Percentiles rank a stretch among this genome's conserved stretches.
Evolutionary conservation across 2,329 filamentous ascomycete genomes (phyloP).

Genomic region (Penicillium verrucosum): DNA sequence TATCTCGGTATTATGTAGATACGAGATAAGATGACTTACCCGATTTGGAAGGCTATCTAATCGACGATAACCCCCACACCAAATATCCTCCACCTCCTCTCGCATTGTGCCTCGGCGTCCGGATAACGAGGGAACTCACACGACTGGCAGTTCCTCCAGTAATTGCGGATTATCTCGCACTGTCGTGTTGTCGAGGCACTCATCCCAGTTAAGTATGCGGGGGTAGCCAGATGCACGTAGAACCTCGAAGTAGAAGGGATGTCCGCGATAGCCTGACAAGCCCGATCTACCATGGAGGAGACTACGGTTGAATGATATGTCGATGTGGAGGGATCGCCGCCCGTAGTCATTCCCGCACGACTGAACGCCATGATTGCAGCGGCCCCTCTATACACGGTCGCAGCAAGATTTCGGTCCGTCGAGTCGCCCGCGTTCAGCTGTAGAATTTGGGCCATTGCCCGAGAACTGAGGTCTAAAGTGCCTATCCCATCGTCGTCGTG

Average conservation of each 20-base stretch:
- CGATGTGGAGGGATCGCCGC: background rate
- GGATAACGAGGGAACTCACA: constrained; percentile 41
- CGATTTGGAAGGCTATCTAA: constrained; percentile 23
- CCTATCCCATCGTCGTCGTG: constrained; percentile 12
- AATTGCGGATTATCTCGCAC: constrained; percentile 35
- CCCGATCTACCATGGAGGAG: constrained; percentile 32
- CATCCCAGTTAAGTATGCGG: constrained; percentile 40
- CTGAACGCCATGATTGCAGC: constrained; percentile 35
- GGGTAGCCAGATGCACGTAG: constrained; percentile 42
- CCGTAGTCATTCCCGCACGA: constrained; percentile 2
- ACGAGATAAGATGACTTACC: constrained; percentile 23
- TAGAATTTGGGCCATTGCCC: constrained; percentile 19
- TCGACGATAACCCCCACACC: constrained; percentile 14
- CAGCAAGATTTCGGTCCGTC: constrained; percentile 20
- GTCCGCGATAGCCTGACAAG: constrained; percentile 35
- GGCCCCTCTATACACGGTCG: constrained; percentile 38
- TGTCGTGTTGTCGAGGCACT: constrained; percentile 33
- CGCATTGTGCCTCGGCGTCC: constrained; percentile 32
- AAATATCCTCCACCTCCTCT: constrained; percentile 32
- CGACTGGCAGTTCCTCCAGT: constrained; percentile 41
- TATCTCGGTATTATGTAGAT: background rate
- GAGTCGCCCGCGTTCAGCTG: constrained; percentile 17
- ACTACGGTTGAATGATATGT: constrained; percentile 18
- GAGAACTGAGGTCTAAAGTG: constrained; percentile 9
- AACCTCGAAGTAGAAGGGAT: constrained; percentile 36